Evolutionary conservation across 805 yeast species (phyloP), one percentile per base, ranked within the genome.

Genomic region (Candida cerambycidarum): DNA sequence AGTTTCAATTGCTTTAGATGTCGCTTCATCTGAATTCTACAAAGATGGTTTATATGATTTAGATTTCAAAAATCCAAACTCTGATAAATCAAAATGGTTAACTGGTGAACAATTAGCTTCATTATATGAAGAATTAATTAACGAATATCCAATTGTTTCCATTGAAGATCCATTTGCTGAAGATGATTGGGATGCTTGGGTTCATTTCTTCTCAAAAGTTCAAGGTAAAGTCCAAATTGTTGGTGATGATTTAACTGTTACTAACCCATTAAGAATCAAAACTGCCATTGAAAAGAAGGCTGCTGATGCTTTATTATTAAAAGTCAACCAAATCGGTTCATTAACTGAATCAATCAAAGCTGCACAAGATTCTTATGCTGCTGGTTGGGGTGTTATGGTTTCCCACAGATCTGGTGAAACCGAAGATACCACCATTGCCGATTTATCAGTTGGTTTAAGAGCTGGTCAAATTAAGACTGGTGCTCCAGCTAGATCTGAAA

Each of bases 331-430:
- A 82, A 92, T 92, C 61, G 99, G 99, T 80, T 77, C 97, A 57
- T 77, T 92, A 62, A 71, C 95, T 60, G 99, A 92, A 82, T 88
- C 98, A 54, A 89, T 92, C 75, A 80, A 89, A 73, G 97, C 98
- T 65, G 97, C 98, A 64, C 75, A 86, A 71, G 93, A 86, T 74
- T 87, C 98, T 47, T 90, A 82, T 77, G 83, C 82, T 55, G 97
- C 97, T 54, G 89, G 89, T 67, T 92, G 99, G 99, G 97, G 97
- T 81, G 97, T 90, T 68, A 90, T 92, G 97, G 98, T 93, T 63
- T 90, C 97, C 65, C 99, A 92, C 89, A 89, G 99, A 84, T 90
- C 97, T 61, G 99, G 99, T 79, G 99, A 92, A 82, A 90, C 97
- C 58, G 99, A 93, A 80, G 99, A 93, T 77, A 85, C 95, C 64